Base-by-base conservation (phyloP, 2,329 filamentous ascomycete genomes). In the Alternaria ventricosa region DNA sequence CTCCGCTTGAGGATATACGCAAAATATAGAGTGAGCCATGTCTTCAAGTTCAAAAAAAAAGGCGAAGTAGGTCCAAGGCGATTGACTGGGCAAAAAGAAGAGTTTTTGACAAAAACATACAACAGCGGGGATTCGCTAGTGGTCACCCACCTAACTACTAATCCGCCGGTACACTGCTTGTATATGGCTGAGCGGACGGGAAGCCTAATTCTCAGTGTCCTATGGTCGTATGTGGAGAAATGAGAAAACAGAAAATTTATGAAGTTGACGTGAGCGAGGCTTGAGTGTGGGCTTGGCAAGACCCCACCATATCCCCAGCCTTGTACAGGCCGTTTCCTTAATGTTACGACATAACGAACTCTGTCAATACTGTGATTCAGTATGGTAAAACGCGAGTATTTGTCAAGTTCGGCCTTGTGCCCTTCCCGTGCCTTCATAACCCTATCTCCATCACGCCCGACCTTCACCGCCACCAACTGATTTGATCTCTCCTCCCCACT, bases 171-270 rank as follows among this genome's bases (percentile, higher is more conserved):
- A 33, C 1, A 0, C 1, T 33, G 12, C 30, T 33, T 33, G 1
- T 6, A 1, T 33, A 33, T 7, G 1, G 30, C 30, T 33, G 13
- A 33, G 30, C 30, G 13, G 3, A 33, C 13, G 13, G 30, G 30
- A 33, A 33, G 30, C 30, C 5, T 8, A 6, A 8, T 6, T 33
- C 6, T 33, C 13, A 33, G 1, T 0, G 1, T 33, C 6, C 30
- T 33, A 1, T 33, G 15, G 33, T 36, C 15, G 33, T 36, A 36
- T 36, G 33, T 36, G 15, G 30, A 15, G 15, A 6, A n/a, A 9
- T 4, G 7, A 4, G 1, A 5, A 36, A n/a, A 7, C 15, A 4
- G 7, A 36, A n/a, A 1, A 13, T 0, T n/a, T 1, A 36, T 36
- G 0, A 5, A 36, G 33, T n/a, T 13, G 33, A 36, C 8, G 7